Percentiles rank a stretch among this genome's conserved stretches.
Evolutionary conservation across 257 asterid genomes (phyloP).

Genomic region (Solanum lycopersicoides): DNA sequence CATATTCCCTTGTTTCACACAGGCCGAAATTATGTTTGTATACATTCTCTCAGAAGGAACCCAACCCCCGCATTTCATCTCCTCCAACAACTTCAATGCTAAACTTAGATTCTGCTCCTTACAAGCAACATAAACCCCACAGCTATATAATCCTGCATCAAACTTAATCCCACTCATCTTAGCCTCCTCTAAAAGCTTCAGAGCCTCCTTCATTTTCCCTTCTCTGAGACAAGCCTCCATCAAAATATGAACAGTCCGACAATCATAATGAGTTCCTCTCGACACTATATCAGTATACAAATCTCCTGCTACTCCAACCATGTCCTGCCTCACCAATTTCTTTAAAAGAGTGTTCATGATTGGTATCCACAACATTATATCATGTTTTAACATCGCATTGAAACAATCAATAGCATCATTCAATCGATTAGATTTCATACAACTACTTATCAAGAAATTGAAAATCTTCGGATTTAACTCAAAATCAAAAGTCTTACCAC

Average conservation of each 20-base stretch:
- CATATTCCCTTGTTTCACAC: slow-evolving; percentile 59
- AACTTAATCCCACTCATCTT: slow-evolving; percentile 40
- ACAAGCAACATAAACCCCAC: slow-evolving; percentile 55
- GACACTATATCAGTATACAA: slow-evolving; percentile 29
- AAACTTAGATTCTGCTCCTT: slow-evolving; percentile 17
- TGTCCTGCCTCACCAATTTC: slow-evolving; percentile 31
- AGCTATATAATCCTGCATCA: slow-evolving; percentile 27
- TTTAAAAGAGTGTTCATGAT: slow-evolving; percentile 35
- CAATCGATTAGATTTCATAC: slow-evolving; percentile 32
- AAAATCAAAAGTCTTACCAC: slow-evolving; percentile 39
- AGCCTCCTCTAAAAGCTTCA: slow-evolving; percentile 39
- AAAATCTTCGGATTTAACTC: slow-evolving; percentile 30
- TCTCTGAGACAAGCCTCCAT: slow-evolving; percentile 51
- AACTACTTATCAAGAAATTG: slow-evolving; percentile 41
- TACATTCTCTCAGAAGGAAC: slow-evolving; percentile 51
- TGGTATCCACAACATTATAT: slow-evolving; percentile 17
- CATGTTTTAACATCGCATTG: slow-evolving; percentile 27
- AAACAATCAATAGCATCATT: slow-evolving; percentile 62
- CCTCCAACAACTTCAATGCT: slow-evolving; percentile 47
- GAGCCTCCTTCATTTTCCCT: slow-evolving; percentile 49
- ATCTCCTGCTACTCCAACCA: slow-evolving; percentile 29
- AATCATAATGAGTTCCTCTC: slow-evolving; percentile 32
- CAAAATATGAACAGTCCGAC: slow-evolving; percentile 45
- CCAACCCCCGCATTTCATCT: slow-evolving; percentile 68
- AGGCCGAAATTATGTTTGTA: slow-evolving; percentile 39